A percentile compares a stretch with the other conserved stretches of the same genome.
phyloP scores from a whole-genome alignment of 2,329 filamentous ascomycete species.

The Apiospora saccharicola region DNA sequence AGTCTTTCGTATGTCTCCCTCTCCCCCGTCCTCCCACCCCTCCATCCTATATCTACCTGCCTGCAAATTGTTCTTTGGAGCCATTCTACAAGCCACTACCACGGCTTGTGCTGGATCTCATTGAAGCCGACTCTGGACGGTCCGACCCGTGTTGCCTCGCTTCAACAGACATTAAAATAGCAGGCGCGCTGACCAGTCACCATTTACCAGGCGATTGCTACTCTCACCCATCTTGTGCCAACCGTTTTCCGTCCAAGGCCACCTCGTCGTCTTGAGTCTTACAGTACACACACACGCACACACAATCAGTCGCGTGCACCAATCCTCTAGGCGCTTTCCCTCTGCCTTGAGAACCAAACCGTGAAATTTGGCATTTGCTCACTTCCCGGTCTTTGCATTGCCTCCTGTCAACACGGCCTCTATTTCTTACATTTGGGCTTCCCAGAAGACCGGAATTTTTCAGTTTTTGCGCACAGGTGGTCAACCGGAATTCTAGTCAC shows the following conservation, averaged over 20 bases:
- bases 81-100: constrained; percentile 6
- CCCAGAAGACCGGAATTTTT: background rate
- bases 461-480: background rate
- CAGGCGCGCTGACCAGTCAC: constrained; percentile 18
- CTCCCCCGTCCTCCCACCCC: constrained; percentile 19
- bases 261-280: constrained; percentile 23
- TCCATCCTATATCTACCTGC: constrained; percentile 13
- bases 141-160: constrained; percentile 5
- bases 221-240: background rate
- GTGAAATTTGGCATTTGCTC: constrained; percentile 15
- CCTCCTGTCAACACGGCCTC: background rate
- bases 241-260: constrained; percentile 16
- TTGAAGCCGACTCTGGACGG: constrained; percentile 9
- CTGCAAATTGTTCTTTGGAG: constrained; percentile 18
- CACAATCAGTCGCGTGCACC: constrained; percentile 1
- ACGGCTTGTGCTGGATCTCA: constrained; percentile 8
- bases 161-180: background rate
- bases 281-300: constrained; percentile 1
- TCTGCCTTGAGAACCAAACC: background rate
- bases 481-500: background rate
- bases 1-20: constrained; percentile 7
- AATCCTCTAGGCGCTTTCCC: background rate
- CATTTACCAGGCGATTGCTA: constrained; percentile 15
- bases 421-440: constrained; percentile 7
- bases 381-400: background rate